Conservation (phyloP, 768 basidiomycete genomes). For the Filobasidium floriforme region DNA sequence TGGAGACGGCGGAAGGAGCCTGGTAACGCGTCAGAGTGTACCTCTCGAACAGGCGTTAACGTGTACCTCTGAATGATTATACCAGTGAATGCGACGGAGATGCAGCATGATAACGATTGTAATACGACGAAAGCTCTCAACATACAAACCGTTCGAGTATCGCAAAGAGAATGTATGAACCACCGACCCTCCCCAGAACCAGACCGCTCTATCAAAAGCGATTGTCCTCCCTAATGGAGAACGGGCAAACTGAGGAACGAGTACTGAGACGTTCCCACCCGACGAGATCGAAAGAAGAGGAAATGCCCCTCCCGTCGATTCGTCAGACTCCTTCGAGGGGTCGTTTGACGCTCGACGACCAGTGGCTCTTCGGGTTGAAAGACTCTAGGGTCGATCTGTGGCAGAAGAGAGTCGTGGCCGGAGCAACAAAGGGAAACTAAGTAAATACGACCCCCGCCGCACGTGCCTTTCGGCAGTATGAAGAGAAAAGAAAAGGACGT, state of each 20-base stretch:
- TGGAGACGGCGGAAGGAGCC: too few relatives aligned
- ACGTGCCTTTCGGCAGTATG: constrained; percentile 10
- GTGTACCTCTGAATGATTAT: too few relatives aligned
- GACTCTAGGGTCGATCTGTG: neutral
- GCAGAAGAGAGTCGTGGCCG: constrained; percentile 1
- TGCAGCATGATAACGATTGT: too few relatives aligned
- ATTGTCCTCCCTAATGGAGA: neutral
- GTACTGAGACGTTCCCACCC: constrained; percentile 9
- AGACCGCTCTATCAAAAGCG: constrained; percentile 7
- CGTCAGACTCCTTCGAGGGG: constrained; percentile 8
- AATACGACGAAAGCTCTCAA: too few relatives aligned
- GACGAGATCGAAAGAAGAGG: neutral
- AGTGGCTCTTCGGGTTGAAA: neutral
- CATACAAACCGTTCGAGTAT: too few relatives aligned
- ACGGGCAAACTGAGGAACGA: constrained; percentile 1
- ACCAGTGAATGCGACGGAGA: too few relatives aligned
- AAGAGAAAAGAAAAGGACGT: neutral
- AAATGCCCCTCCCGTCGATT: too few relatives aligned
- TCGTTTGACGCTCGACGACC: constrained; percentile 12
- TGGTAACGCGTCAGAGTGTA: too few relatives aligned
- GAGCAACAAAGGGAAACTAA: constrained; percentile 13
- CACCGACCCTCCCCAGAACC: constrained; percentile 9
- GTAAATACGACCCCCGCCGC: constrained; percentile 10
- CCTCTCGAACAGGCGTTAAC: too few relatives aligned
- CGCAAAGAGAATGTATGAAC: constrained; percentile 10